Evolutionary conservation across 2,329 filamentous ascomycete genomes (phyloP), one percentile per base, ranked within the genome.

Genomic region (Balansia obtecta): DNA sequence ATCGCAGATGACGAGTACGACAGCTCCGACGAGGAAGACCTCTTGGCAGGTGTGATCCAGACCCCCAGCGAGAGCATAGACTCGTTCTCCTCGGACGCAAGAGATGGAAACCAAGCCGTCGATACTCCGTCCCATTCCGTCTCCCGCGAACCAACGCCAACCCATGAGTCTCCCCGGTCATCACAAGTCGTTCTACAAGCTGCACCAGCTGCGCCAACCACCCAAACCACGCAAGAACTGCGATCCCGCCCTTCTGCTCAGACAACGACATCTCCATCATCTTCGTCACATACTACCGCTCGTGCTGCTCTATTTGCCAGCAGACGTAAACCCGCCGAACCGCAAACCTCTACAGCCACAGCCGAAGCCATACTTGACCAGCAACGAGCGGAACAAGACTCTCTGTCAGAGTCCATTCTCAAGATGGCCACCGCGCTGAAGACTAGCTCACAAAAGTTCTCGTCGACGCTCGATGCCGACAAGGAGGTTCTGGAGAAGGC

Each of bases 331-430:
- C 59, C 68, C 11, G 58, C 67, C 7, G 60, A 67, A 20, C 60
- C 65, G 1, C 58, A 66, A 50, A 59, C 66, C 3, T 69, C 73
- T 4, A 72, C 72, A 1, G 71, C 77, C 10, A 76, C 77, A 15
- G 75, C 80, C 1, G 88, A 95, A 69, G 76, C 82, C 0, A 76
- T 89, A 33, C 77, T 95, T 42, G 80, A 86, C 58, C 77, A 85
- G 60, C 81, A 95, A 61, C 84, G 87, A 49, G 73, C 73, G 49
- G 88, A 95, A 68, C 90, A 96, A 66, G 88, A 95, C 65, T 72
- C 77, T 34, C 76, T 97, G 3, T 91, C 90, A 0, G 75, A 79
- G 38, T 90, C 86, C 8, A 82, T 97, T n/a, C 74, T 95, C 20
- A 71, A 77, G 43, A 86, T 96, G 69, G 90, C 91, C 1, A 72